Percentiles rank a stretch among this genome's conserved stretches.
Evolutionary conservation across 129 eudicot species (phyloP).

Genomic region (Ambrosia artemisiifolia): DNA sequence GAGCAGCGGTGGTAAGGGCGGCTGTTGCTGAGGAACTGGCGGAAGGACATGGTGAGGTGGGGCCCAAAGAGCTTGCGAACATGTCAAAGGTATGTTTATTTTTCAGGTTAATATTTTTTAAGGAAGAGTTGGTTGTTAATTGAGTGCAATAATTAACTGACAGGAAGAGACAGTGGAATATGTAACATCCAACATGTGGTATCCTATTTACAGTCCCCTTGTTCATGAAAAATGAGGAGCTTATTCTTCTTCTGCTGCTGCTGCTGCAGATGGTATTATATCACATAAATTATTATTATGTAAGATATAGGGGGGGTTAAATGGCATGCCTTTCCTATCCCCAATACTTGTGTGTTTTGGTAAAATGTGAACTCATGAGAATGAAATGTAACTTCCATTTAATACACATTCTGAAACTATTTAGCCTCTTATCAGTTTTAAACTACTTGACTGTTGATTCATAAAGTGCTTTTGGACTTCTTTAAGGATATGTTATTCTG

Average conservation of each 20-base stretch:
- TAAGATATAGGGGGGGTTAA: not conserved
- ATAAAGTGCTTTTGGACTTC: too few relatives aligned
- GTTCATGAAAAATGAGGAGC: conserved; percentile 78
- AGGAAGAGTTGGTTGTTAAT: conserved; percentile 3
- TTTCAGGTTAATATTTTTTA: not conserved
- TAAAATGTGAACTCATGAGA: not conserved
- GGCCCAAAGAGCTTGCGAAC: conserved; percentile 65
- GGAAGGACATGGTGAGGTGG: conserved; percentile 85
- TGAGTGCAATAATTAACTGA: conserved; percentile 6
- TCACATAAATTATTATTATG: not conserved
- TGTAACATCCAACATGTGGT: conserved; percentile 88
- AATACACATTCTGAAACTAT: too few relatives aligned
- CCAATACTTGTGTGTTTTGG: conserved; percentile 17
- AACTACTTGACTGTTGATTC: too few relatives aligned
- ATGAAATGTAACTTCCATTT: conserved; percentile 6
- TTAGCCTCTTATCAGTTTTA: too few relatives aligned
- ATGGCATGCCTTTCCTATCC: not conserved
- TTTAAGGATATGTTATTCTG: too few relatives aligned
- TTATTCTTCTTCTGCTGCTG: conserved; percentile 12
- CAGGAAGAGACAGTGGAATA: conserved; percentile 72
- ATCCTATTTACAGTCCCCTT: conserved; percentile 88
- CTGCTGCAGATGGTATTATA: conserved; percentile 21
- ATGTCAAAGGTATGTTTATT: conserved; percentile 79
- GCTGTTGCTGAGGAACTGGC: conserved; percentile 93
- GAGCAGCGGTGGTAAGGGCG: conserved; percentile 79